Evolutionary conservation across 768 basidiomycete species (phyloP), one percentile per base, ranked within the genome.

Genomic region (Leccinum subtestaceum): DNA sequence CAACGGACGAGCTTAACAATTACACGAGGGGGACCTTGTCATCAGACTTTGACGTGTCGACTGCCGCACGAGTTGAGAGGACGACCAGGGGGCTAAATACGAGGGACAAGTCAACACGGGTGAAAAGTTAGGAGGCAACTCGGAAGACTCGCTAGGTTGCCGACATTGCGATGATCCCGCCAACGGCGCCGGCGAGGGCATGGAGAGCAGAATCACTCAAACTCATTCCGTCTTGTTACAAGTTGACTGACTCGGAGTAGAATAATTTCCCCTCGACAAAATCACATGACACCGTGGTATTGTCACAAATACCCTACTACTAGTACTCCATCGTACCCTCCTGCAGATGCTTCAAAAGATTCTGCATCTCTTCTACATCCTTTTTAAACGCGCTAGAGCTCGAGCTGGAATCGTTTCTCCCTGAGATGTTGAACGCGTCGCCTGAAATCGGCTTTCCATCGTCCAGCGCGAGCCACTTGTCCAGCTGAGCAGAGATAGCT

Each of bases 151-250:
- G 89, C 94, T 93, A 93, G 55, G 91, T 94, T 36, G 80, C 85
- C n/a, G 84, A 82, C 95, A 98, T 97, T 23, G 96, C 93, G 7
- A 84, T 72, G 66, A 96, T 88, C 25, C 96, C 96, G 51, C 93
- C 95, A 1, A 88, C 84, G 17, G 94, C 93, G 12, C 97, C 97
- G 17, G 95, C 91, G 12, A 91, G 67, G 38, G 95, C 84, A 65
- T 98, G 94, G 29, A 97, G 88, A 13, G 85, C 75, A 51, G 92
- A 93, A 74, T 98, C 92, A 60, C 80, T 83, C 83, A 45, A 45
- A 45, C 7, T n/a, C 43, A 45, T 45, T 0, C n/a, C 12, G 34
- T 15, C 34, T 36, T 36, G 34, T 36, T 36, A 36, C 34, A 36
- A 36, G 34, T 43, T 43, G 31, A 12, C 31, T 11, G 36, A 15